phyloP scores from a whole-genome alignment of 345 rosid species.

The Rhodomyrtus tomentosa region DNA sequence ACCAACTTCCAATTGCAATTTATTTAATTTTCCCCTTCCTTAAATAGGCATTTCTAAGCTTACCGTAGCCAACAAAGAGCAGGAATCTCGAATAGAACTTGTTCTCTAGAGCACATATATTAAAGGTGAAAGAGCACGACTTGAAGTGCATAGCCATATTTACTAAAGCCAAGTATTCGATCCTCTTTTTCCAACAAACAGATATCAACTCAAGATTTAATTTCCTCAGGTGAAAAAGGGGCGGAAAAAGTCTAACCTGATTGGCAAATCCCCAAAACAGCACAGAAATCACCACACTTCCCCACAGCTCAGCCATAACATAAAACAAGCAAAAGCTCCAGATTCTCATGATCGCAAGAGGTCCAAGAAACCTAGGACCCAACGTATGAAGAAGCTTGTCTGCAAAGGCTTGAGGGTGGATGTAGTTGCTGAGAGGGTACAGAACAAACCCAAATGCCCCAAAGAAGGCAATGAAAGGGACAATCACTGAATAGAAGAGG shows the following conservation, averaged over 20 bases:
- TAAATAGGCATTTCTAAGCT: neutral
- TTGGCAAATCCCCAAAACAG: slow-evolving; percentile 98
- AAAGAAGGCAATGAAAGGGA: slow-evolving; percentile 86
- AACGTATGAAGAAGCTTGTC: slow-evolving; percentile 64
- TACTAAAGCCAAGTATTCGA: neutral
- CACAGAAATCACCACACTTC: slow-evolving; percentile 92
- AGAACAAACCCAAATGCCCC: slow-evolving; percentile 88
- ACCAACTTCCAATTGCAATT: neutral
- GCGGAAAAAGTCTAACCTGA: slow-evolving; percentile 41
- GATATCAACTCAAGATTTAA: neutral
- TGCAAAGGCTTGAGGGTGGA: slow-evolving; percentile 80
- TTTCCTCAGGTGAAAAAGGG: neutral
- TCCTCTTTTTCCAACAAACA: neutral
- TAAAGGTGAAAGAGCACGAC: neutral
- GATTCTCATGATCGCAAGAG: slow-evolving; percentile 89
- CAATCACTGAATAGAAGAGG: slow-evolving; percentile 68
- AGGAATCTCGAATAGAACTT: neutral
- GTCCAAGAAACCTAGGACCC: slow-evolving; percentile 95
- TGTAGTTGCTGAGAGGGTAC: slow-evolving; percentile 81
- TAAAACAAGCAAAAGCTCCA: slow-evolving; percentile 97
- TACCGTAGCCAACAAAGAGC: neutral
- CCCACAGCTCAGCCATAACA: slow-evolving; percentile 99
- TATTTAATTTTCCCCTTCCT: neutral
- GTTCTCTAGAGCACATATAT: neutral
- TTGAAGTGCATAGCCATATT: neutral